A percentile compares a stretch with the other conserved stretches of the same genome.
These are phyloP conservation scores for Cryphonectria carpinicola DNA, from an alignment of 2,329 filamentous ascomycete species.

Conservation along the genomic window DNA sequence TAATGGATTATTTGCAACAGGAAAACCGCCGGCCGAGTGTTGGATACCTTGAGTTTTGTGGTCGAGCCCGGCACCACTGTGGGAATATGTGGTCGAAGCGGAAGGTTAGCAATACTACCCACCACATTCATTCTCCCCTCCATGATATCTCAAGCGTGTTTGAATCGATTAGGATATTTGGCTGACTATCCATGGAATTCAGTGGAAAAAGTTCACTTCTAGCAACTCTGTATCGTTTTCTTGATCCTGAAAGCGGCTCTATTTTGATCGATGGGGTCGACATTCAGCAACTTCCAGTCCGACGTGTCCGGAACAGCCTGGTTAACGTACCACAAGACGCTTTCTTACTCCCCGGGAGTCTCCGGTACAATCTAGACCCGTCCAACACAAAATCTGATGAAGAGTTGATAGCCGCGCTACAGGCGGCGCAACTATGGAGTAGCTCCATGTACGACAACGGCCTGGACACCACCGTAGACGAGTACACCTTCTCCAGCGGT, in stretches of 20 bases:
- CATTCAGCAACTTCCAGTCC: slow-evolving; percentile 42
- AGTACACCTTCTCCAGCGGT: neutral
- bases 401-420: slow-evolving; percentile 19
- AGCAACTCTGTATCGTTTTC: slow-evolving; percentile 28
- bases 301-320: slow-evolving; percentile 26
- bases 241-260: slow-evolving; percentile 22
- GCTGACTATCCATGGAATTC: neutral
- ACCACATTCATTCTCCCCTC: neutral
- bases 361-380: slow-evolving; percentile 31
- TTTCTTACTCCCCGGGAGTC: slow-evolving; percentile 29
- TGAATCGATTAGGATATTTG: neutral
- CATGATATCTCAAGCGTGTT: neutral
- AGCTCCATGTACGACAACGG: slow-evolving; percentile 5
- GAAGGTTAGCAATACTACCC: neutral
- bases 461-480: neutral
- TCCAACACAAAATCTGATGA: slow-evolving; percentile 19
- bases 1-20: neutral
- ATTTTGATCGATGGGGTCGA: slow-evolving; percentile 29
- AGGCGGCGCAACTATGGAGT: slow-evolving; percentile 24
- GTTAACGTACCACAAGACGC: slow-evolving; percentile 32
- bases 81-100: slow-evolving; percentile 7
- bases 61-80: slow-evolving; percentile 30
- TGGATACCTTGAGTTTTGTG: slow-evolving; percentile 35
- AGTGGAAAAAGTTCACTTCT: slow-evolving; percentile 31
- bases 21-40: slow-evolving; percentile 27